phyloP scores from a whole-genome alignment of 2,329 filamentous ascomycete genomes.

The Clarireedia monteithiana region DNA sequence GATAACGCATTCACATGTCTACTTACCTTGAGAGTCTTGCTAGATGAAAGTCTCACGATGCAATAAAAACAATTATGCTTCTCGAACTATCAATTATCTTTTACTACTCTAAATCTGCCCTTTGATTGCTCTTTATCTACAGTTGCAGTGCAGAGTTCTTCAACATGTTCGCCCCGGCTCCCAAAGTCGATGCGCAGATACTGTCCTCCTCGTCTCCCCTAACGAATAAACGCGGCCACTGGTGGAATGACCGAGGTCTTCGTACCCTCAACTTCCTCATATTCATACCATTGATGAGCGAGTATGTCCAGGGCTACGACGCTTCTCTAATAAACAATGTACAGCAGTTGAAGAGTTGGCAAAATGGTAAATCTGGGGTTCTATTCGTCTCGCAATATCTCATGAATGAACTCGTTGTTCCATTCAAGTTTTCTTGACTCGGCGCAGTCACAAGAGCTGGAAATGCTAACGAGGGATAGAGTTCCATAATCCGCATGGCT shows the following conservation, averaged over 20 bases:
- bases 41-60: too few species aligned
- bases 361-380: slow-evolving; percentile 6
- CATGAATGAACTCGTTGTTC: neutral
- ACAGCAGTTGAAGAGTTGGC: slow-evolving; percentile 14
- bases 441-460: neutral
- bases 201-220: slow-evolving; percentile 1
- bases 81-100: too few species aligned
- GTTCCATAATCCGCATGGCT: slow-evolving; percentile 13
- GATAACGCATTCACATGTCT: too few species aligned
- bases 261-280: slow-evolving; percentile 13
- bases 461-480: slow-evolving; percentile 8
- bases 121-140: too few species aligned
- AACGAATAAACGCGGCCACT: slow-evolving; percentile 14
- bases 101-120: too few species aligned
- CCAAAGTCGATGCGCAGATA: neutral
- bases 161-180: neutral
- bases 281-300: slow-evolving; percentile 18
- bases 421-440: too few species aligned
- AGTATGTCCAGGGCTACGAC: slow-evolving; percentile 18
- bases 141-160: too few species aligned
- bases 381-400: neutral
- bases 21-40: too few species aligned
- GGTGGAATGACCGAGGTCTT: slow-evolving; percentile 15
- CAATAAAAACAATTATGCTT: too few species aligned
- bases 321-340: slow-evolving; percentile 16